Evolutionary conservation across 306 rosid species (phyloP), one percentile per base, ranked within the genome.

Genomic region (Macrotyloma uniflorum): DNA sequence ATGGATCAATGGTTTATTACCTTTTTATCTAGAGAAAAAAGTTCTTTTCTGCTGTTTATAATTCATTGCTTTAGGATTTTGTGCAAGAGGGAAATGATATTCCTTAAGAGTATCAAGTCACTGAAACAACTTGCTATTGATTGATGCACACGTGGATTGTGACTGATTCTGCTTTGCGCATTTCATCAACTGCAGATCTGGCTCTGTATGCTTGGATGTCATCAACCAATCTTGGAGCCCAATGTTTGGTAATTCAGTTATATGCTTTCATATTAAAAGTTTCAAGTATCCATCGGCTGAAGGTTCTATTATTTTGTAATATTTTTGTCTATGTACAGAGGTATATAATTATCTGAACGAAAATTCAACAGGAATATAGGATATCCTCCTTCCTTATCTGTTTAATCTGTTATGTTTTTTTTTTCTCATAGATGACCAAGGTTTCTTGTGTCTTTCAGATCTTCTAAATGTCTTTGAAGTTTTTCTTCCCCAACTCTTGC

Each of bases 221-320:
- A 96, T 96, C 79, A 96, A 96, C 82, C 98, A 96, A 77, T 87
- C 98, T 45, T 96, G 99, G 99, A 96, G 99, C 86, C 99, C 99
- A 85, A 93, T 91, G 98, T 96, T 96, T 12, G 98, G 99, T 96
- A 96, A 78, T 70, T 73, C 80, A 13, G 62, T 76, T 67, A 12
- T 32, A 47, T 50, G 57, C 35, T 77, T 81, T 83, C 81, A 61
- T 67, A 33, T n/a, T 76, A 51, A 69, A 70, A 19, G 46, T 74
- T 79, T 55, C 33, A 70, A 79, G 35, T 57, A 42, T 69, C 70
- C 8, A 57, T 58, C 40, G 20, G 47, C 33, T 20, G 67, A 71
- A 23, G 28, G 26, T 57, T 84, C 50, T 62, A 11, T 28, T 55
- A 26, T 18, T 78, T 30, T 78, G n/a, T 70, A 43, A 30, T 71